Evolutionary conservation across 805 yeast species (phyloP).

Genomic region (Myxozyma neotropica): DNA sequence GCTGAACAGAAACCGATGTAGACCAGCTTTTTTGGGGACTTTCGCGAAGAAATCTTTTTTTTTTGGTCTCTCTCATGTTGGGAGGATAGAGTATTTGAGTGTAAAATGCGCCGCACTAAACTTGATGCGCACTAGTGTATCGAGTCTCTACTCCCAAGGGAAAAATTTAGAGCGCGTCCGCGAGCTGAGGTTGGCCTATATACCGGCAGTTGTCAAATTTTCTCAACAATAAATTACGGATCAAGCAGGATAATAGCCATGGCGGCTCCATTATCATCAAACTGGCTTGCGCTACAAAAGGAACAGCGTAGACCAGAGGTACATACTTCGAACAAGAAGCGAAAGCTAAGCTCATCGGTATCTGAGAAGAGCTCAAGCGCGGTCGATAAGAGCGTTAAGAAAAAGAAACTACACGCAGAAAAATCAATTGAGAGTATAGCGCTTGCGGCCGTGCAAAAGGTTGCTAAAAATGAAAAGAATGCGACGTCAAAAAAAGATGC

Average conservation of each 20-base stretch:
- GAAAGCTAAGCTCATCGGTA: background rate
- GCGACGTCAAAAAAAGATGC: background rate
- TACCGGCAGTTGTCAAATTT: too few relatives aligned
- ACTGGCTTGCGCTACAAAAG: conserved; percentile 28
- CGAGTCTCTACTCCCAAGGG: conserved; percentile 1
- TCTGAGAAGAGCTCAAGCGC: background rate
- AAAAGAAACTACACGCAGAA: background rate
- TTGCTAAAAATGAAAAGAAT: background rate
- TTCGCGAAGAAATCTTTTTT: background rate
- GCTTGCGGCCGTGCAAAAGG: background rate
- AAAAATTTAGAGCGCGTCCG: conserved; percentile 3
- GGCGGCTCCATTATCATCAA: conserved; percentile 24
- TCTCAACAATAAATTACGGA: background rate
- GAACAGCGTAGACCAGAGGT: background rate
- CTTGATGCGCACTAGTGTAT: background rate
- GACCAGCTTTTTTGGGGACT: background rate
- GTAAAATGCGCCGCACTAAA: conserved; percentile 1
- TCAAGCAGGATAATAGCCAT: background rate
- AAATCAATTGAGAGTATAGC: conserved; percentile 6
- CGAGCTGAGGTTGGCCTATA: too few relatives aligned
- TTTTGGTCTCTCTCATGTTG: background rate
- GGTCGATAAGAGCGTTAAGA: background rate
- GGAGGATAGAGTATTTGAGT: background rate
- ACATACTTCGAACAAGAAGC: background rate
- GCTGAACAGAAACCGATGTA: too few relatives aligned